A percentile compares a stretch with the other conserved stretches of the same genome.
Conservation (phyloP, 208 protist species). For the Kentomonas sorsogonicus region DNA sequence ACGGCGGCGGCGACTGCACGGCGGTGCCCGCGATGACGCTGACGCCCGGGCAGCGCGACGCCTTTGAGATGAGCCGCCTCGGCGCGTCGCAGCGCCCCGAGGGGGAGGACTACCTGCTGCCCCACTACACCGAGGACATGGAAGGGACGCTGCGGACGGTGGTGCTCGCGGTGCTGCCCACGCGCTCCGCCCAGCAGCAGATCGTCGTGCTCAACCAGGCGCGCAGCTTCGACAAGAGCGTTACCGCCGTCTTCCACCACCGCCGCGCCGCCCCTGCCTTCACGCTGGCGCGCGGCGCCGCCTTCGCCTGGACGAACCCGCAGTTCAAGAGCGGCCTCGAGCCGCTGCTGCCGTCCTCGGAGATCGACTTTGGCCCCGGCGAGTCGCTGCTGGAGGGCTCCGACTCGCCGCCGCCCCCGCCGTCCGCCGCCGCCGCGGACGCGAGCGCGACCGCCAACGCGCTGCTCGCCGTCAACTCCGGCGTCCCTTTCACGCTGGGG, state of each 20-base stretch:
- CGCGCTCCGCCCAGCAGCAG: slow-evolving; percentile 3
- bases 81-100: no score
- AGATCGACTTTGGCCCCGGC: slow-evolving; percentile 1
- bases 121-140: background rate
- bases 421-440: background rate
- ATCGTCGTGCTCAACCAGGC: slow-evolving; percentile 13
- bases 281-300: background rate
- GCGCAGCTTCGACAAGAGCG: background rate
- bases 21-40: no score
- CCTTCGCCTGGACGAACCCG: slow-evolving; percentile 38
- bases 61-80: no score
- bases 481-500: slow-evolving; percentile 30
- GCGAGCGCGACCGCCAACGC: background rate
- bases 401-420: background rate
- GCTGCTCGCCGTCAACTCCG: background rate
- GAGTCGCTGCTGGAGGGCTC: background rate
- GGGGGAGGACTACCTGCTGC: no score
- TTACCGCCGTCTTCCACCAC: slow-evolving; percentile 22
- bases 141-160: no score
- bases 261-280: slow-evolving; percentile 23
- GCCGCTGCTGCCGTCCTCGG: background rate
- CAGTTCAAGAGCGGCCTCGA: background rate
- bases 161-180: slow-evolving; percentile 15
- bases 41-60: no score
- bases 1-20: no score